Conservation (phyloP, 306 rosid species). For the Heteromeles arbutifolia region DNA sequence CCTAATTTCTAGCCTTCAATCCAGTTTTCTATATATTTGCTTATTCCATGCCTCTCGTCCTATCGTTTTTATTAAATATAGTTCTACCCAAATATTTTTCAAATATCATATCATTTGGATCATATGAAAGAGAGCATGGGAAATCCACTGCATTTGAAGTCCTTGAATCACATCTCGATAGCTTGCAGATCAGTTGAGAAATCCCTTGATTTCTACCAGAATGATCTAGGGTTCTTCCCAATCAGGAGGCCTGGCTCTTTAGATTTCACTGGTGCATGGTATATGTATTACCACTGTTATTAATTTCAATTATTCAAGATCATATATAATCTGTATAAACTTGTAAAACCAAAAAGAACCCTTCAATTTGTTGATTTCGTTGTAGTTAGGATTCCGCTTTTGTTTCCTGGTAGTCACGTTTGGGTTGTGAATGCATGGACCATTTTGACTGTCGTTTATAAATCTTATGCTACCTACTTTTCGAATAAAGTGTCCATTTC, state of each 20-base stretch:
- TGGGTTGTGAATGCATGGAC: too few relatives aligned
- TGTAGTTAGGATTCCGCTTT: too few relatives aligned
- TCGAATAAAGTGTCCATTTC: too few relatives aligned
- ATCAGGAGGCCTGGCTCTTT: conserved; percentile 42
- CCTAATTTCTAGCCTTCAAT: not conserved
- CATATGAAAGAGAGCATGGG: conserved; percentile 11
- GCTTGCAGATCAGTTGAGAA: conserved; percentile 58
- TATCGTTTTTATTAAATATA: too few relatives aligned
- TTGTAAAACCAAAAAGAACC: not conserved
- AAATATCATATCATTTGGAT: not conserved
- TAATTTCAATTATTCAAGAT: not conserved
- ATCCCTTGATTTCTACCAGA: conserved; percentile 51
- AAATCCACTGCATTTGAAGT: conserved; percentile 60
- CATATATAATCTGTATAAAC: not conserved
- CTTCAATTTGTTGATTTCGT: not conserved
- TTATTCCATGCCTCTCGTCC: not conserved
- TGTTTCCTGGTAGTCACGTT: too few relatives aligned
- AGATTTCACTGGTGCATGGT: conserved; percentile 47
- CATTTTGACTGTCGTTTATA: too few relatives aligned
- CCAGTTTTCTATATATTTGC: not conserved
- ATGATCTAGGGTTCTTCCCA: conserved; percentile 62
- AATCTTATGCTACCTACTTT: too few relatives aligned
- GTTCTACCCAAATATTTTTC: too few relatives aligned
- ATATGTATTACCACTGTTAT: not conserved
- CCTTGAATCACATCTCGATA: conserved; percentile 78